phyloP scores from a whole-genome alignment of 75 land plant genomes.

The Picea glauca region DNA sequence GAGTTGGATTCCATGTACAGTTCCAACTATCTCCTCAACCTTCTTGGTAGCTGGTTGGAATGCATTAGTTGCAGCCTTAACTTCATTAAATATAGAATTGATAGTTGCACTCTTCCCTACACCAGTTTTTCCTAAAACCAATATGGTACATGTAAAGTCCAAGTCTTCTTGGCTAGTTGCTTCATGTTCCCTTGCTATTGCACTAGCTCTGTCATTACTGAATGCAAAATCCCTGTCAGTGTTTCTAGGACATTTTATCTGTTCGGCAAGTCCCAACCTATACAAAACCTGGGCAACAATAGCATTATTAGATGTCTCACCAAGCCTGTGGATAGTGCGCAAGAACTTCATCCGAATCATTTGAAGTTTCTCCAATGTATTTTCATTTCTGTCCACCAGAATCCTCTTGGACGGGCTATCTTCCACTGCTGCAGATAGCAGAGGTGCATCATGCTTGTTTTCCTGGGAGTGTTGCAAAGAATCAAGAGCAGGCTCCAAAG shows the following conservation, averaged over 20 bases:
- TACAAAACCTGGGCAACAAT: conserved; percentile 48
- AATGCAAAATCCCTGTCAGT: conserved; percentile 38
- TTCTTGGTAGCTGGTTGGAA: conserved; percentile 63
- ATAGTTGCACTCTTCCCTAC: conserved; percentile 98
- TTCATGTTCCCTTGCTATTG: conserved; percentile 55
- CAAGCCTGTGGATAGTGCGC: not conserved
- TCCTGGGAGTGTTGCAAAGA: not conserved
- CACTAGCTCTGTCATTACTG: conserved; percentile 47
- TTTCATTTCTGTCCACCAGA: not conserved
- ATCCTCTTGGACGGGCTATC: not conserved
- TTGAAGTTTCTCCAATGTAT: not conserved
- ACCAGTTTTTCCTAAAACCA: conserved; percentile 84
- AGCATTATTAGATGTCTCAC: not conserved
- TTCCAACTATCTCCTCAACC: conserved; percentile 71
- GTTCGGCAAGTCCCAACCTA: conserved; percentile 72
- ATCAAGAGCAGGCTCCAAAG: not conserved
- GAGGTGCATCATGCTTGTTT: not conserved
- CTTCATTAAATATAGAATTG: conserved; percentile 77
- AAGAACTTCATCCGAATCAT: not conserved
- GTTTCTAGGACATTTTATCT: conserved; percentile 61
- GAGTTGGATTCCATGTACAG: conserved; percentile 66
- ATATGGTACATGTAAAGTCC: conserved; percentile 64
- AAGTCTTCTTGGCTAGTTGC: conserved; percentile 42
- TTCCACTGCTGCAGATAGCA: conserved; percentile 2
- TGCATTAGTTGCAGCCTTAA: conserved; percentile 60